These are phyloP conservation scores for Cinnamomum micranthum DNA, from an alignment of 164 flowering plant genomes.

Conservation along the genomic window DNA sequence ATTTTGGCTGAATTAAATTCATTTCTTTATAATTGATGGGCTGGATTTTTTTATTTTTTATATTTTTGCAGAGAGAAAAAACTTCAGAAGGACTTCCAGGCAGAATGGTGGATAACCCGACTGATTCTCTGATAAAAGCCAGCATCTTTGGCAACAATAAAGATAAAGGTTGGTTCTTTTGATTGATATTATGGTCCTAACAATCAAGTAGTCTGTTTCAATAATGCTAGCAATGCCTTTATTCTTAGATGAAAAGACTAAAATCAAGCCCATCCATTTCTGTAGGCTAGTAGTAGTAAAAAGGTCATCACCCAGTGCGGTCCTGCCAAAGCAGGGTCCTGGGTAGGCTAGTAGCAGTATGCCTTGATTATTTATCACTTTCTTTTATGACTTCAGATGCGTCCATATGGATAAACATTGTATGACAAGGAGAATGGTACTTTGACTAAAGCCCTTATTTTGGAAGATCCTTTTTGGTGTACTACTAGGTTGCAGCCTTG, in stretches of 20 bases:
- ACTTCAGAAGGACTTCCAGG: slow-evolving; percentile 24
- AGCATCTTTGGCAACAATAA: slow-evolving; percentile 17
- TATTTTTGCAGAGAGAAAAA: slow-evolving; percentile 40
- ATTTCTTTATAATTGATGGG: neutral
- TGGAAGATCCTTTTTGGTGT: no score
- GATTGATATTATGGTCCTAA: neutral
- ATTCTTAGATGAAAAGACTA: neutral
- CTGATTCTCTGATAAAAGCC: slow-evolving; percentile 39
- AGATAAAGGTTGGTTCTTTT: slow-evolving; percentile 28
- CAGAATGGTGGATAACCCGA: slow-evolving; percentile 24
- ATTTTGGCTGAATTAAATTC: neutral
- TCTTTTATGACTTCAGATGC: no score
- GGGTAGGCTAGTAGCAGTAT: no score
- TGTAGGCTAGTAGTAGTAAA: neutral
- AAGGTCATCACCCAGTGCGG: neutral
- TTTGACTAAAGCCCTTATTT: no score
- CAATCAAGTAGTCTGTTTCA: neutral
- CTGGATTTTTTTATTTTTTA: neutral
- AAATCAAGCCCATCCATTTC: neutral
- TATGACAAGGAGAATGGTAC: no score
- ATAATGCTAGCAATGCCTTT: neutral
- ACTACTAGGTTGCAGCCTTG: no score
- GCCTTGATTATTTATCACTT: no score
- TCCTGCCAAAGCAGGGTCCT: no score
- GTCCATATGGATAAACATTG: no score